Conservation (phyloP, 2,329 filamentous ascomycete species). For the Aspergillus niger region DNA sequence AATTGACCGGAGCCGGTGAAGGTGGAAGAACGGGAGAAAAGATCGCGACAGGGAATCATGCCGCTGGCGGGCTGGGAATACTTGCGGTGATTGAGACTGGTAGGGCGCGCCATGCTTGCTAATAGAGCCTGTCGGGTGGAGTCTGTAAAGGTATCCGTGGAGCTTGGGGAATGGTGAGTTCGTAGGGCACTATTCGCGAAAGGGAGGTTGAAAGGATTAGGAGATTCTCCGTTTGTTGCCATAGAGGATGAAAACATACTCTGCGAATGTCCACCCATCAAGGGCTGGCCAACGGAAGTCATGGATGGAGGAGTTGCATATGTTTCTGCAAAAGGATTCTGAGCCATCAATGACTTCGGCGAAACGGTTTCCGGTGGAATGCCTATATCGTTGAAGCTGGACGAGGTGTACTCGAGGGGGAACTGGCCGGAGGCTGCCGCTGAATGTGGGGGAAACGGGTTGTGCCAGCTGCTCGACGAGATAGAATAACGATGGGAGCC, state of each 20-base stretch:
- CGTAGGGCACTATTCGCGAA: constrained; percentile 63
- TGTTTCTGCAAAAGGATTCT: constrained; percentile 68
- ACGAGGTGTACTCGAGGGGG: constrained; percentile 71
- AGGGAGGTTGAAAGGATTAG: constrained; percentile 50
- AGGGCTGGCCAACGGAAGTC: constrained; percentile 70
- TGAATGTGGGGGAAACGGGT: constrained; percentile 68
- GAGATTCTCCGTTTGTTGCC: constrained; percentile 47
- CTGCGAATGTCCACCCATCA: constrained; percentile 65
- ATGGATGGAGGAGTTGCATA: constrained; percentile 78
- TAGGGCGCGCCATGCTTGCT: constrained; percentile 61
- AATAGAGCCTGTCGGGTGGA: constrained; percentile 65
- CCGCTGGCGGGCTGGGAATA: constrained; percentile 62
- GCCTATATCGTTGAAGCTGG: constrained; percentile 74
- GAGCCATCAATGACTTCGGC: constrained; percentile 71
- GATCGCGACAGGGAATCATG: constrained; percentile 45
- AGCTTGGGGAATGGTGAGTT: constrained; percentile 62
- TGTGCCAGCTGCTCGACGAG: constrained; percentile 64
- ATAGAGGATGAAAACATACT: constrained; percentile 53
- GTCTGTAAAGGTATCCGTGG: constrained; percentile 67
- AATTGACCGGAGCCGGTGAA: constrained; percentile 56
- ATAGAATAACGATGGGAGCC: constrained; percentile 65
- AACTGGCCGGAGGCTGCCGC: constrained; percentile 68
- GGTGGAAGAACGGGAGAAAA: constrained; percentile 37
- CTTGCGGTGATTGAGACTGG: constrained; percentile 58
- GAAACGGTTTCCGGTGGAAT: constrained; percentile 72